Base-by-base conservation (phyloP, 495 filamentous ascomycete species). In the Penicillium argentinense region DNA sequence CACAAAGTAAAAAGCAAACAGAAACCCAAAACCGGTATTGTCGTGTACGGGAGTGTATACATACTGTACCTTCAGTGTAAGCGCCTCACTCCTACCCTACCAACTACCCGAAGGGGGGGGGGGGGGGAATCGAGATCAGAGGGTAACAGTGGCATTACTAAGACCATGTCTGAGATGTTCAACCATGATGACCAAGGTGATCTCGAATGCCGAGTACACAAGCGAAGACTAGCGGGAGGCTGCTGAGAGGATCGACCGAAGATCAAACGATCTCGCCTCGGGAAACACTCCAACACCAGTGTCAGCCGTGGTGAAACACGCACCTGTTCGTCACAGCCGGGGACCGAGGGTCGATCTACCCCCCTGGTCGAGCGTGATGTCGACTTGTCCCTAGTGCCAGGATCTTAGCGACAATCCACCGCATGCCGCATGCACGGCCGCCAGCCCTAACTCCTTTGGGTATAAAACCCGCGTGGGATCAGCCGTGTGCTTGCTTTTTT, bases 261-360 rank as follows among this genome's bases (percentile, higher is more conserved):
- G 53, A 56, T 56, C 53, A 39, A 27, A 47, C 43, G 44, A 51
- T 44, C 47, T 42, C 37, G 39, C 32, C 40, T 34, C 39, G 44
- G 39, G 36, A 13, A 40, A 47, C 22, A 28, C 5, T 28, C 24
- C 37, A 9, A 17, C 37, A 25, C n/a, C 21, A 45, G 49, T 57
- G 49, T 52, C 51, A 52, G 48, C 44, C 19, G 24, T 21, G 50
- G 29, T 54, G 59, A 59, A 59, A 62, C 58, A 59, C 53, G 39
- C 21, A 54, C 45, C 58, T 47, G 59, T 62, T 62, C 56, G 59
- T 62, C 53, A 47, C 53, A 43, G 46, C 42, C 24, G 26, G 42
- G 30, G 33, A 36, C 47, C 47, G 34, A 50, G 32, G 27, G 40
- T 39, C 41, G 52, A 55, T 51, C 53, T 34, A 42, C 38, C 18